phyloP scores from a whole-genome alignment of 768 basidiomycete species.

The Hygrocybe coccinea region DNA sequence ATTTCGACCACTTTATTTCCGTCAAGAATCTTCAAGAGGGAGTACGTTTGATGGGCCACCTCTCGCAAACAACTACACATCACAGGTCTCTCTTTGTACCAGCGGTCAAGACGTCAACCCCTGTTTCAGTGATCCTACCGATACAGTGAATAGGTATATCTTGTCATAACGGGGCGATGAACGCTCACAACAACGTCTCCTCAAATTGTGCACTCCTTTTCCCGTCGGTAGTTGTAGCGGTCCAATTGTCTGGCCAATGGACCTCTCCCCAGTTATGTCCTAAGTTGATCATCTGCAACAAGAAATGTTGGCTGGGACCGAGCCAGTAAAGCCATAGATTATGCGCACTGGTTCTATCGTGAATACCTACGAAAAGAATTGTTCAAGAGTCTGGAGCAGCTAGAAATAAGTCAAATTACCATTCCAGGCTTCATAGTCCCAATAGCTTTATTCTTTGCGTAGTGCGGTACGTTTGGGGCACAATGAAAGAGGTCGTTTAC shows the following conservation, averaged over 20 bases:
- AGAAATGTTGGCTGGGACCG: conserved; percentile 7
- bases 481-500: conserved; percentile 83
- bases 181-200: conserved; percentile 83
- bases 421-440: conserved; percentile 93
- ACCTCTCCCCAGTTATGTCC: conserved; percentile 71
- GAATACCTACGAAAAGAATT: conserved; percentile 43
- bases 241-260: conserved; percentile 97
- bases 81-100: conserved; percentile 21
- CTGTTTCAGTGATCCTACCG: conserved; percentile 81
- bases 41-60: too few species aligned
- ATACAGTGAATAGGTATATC: background rate
- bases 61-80: background rate
- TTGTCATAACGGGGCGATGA: conserved; percentile 13
- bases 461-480: conserved; percentile 87
- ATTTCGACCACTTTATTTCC: too few species aligned
- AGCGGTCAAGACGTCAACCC: conserved; percentile 82
- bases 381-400: conserved; percentile 3
- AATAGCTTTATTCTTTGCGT: conserved; percentile 88
- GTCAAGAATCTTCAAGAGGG: too few species aligned
- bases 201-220: conserved; percentile 94
- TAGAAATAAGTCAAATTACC: conserved; percentile 43
- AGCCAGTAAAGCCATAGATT: conserved; percentile 6
- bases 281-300: conserved; percentile 81
- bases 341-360: conserved; percentile 72
- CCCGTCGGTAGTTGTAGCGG: conserved; percentile 88